A percentile compares a stretch with the other conserved stretches of the same genome.
Evolutionary conservation across 2,329 filamentous ascomycete species (phyloP).

Genomic region (Exophiala xenobiotica): DNA sequence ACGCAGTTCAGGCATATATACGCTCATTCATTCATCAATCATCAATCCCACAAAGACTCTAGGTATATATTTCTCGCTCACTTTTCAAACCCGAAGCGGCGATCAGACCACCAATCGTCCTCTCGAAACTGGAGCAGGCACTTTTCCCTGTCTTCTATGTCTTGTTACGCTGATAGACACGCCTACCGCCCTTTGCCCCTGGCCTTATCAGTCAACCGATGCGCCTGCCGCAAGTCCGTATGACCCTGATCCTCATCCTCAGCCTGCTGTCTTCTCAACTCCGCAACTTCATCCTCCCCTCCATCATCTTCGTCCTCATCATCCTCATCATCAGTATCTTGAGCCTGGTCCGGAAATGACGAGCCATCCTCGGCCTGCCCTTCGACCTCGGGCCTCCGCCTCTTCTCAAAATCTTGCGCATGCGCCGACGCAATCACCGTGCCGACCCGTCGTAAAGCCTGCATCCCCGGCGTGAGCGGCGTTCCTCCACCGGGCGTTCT

Average conservation of each 20-base stretch:
- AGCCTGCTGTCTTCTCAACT: background rate
- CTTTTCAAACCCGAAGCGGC: too few relatives aligned
- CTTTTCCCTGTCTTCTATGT: too few relatives aligned
- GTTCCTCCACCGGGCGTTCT: conserved; percentile 23
- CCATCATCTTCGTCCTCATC: conserved; percentile 39
- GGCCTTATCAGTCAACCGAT: background rate
- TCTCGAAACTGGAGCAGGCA: too few relatives aligned
- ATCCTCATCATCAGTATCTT: conserved; percentile 40
- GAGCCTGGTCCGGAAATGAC: conserved; percentile 9
- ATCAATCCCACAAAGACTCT: too few relatives aligned
- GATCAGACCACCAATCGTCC: too few relatives aligned
- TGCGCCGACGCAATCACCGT: conserved; percentile 80
- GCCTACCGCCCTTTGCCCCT: too few relatives aligned
- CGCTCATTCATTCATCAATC: too few relatives aligned
- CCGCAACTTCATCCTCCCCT: background rate
- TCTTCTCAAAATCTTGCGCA: conserved; percentile 87
- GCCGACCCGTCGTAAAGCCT: conserved; percentile 51
- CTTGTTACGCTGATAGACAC: too few relatives aligned
- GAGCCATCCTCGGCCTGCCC: conserved; percentile 33
- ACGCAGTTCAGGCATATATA: too few relatives aligned
- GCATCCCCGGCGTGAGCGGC: conserved; percentile 31
- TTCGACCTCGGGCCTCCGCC: conserved; percentile 53
- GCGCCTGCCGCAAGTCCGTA: background rate
- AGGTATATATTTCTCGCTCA: too few relatives aligned
- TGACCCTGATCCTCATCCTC: background rate